Evolutionary conservation across 2,329 filamentous ascomycete species (phyloP).

Genomic region (Calonectria pauciramosa): DNA sequence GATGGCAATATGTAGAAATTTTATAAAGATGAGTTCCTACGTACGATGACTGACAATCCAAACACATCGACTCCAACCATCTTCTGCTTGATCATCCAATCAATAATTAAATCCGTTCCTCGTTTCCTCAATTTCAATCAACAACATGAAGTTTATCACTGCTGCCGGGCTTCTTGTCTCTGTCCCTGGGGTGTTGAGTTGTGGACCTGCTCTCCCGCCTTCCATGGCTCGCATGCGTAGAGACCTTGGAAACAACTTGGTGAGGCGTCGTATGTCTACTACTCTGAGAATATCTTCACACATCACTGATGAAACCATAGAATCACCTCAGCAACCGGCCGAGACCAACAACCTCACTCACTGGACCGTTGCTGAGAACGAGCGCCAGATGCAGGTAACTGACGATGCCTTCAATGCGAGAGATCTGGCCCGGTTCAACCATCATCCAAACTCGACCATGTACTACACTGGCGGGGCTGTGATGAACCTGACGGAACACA

Average conservation of each 20-base stretch:
- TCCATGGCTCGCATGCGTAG: background rate
- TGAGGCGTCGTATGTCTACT: background rate
- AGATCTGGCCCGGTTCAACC: slow-evolving; percentile 11
- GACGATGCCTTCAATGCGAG: slow-evolving; percentile 12
- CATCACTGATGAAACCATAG: background rate
- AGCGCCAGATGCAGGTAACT: slow-evolving; percentile 6
- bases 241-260: background rate
- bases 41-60: background rate
- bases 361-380: background rate
- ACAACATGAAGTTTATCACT: background rate
- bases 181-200: background rate
- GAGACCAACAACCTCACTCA: background rate
- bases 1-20: background rate
- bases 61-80: background rate
- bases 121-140: background rate
- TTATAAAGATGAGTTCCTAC: background rate
- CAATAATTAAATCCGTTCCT: background rate
- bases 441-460: background rate
- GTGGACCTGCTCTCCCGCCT: background rate
- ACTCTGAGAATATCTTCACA: background rate
- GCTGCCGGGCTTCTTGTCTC: background rate
- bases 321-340: background rate
- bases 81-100: background rate
- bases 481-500: background rate
- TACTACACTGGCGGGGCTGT: slow-evolving; percentile 5